Evolutionary conservation across 2,329 filamentous ascomycete species (phyloP), one percentile per base, ranked within the genome.

Genomic region (Sarocladiaceae sp.): DNA sequence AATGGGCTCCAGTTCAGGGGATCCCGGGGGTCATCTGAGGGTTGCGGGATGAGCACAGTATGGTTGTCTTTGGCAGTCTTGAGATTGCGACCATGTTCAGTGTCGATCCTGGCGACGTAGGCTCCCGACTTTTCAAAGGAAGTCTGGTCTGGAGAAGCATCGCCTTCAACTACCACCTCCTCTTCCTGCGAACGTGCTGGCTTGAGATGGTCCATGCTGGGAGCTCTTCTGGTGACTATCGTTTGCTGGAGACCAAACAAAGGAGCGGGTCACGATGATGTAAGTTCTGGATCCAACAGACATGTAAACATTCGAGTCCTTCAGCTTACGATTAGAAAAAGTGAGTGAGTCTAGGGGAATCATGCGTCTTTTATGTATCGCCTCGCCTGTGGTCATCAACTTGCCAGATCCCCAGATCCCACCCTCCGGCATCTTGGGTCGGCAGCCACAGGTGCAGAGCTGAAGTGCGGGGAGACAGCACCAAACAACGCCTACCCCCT

Each of bases 1-100:
- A 37, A 37, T 13, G 55, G 51, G 24, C 63, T 62, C 69, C 69
- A 72, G 52, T 71, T 71, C 45, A 71, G 60, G 10, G 69, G 70
- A 48, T 73, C 70, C 47, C 70, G 67, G 5, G 67, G 66, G 13
- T 65, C 69, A 34, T 64, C 60, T 6, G 67, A 69, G 9, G 73
- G 73, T 45, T 70, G 68, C 6, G 73, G 73, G 11, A 67, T 64
- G 16, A 76, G 61, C n/a, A 71, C 61, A 29, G 26, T 29, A 29
- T 29, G 26, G 42, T 72, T 65, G 50, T 43, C 29, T 59, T 55
- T 43, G 53, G 55, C 47, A 29, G 26, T 29, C 26, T 59, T 58
- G 21, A 59, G 47, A 18, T 37, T 37, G 33, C 9, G 13, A 18
- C 33, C 13, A 13, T 29, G 26, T 29, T 29, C 26, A 9, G 26